Conservation (phyloP, 2,329 filamentous ascomycete genomes). For the Alternaria panax region DNA sequence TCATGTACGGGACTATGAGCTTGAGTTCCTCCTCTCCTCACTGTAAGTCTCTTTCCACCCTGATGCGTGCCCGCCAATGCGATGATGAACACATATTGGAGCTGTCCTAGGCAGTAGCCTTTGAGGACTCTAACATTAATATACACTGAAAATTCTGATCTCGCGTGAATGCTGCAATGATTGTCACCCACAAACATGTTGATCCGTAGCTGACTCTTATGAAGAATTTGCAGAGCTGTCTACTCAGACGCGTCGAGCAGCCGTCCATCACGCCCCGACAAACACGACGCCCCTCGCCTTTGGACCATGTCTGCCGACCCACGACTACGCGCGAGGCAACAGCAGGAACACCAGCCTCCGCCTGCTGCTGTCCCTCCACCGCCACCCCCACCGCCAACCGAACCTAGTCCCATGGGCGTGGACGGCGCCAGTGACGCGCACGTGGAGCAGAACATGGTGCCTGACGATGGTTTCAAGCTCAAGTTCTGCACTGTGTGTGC, state of each 20-base stretch:
- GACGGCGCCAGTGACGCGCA: constrained; percentile 42
- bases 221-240: constrained; percentile 35
- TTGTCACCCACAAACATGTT: constrained; percentile 3
- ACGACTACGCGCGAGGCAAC: constrained; percentile 57
- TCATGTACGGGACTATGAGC: constrained; percentile 10
- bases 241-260: constrained; percentile 5
- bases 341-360: constrained; percentile 47
- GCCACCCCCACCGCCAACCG: constrained; percentile 53
- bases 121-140: constrained; percentile 58
- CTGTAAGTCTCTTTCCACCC: constrained; percentile 23
- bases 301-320: constrained; percentile 55
- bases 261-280: background rate
- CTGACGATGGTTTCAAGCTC: constrained; percentile 75
- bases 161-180: constrained; percentile 25
- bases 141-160: constrained; percentile 54
- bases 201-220: constrained; percentile 30
- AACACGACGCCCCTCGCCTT: constrained; percentile 3
- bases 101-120: constrained; percentile 69
- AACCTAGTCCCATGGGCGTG: constrained; percentile 44
- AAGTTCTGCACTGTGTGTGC: constrained; percentile 99
- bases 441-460: constrained; percentile 33
- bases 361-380: constrained; percentile 61
- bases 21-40: background rate
- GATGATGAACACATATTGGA: constrained; percentile 76
- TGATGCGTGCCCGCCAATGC: constrained; percentile 20